phyloP scores from a whole-genome alignment of 305 asterid genomes.

The Rubia balearica region DNA sequence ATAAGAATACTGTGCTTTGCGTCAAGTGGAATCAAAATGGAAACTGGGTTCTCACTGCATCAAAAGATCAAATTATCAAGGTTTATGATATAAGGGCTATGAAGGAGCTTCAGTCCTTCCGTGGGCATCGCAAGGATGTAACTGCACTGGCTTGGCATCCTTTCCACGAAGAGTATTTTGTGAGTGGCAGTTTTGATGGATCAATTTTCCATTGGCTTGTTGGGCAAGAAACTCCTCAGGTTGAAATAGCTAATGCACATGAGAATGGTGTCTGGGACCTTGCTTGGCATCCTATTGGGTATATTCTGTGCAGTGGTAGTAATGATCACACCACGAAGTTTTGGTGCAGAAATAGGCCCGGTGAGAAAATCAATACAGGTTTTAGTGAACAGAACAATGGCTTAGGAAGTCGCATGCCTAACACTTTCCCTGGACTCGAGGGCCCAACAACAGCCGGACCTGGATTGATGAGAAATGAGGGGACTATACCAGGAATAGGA shows the following conservation, averaged over 20 bases:
- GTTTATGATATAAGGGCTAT: conserved; percentile 97
- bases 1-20: conserved; percentile 87
- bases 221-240: conserved; percentile 96
- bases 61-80: conserved; percentile 97
- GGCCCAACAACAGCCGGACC: conserved; percentile 74
- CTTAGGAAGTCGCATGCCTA: conserved; percentile 48
- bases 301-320: conserved; percentile 98
- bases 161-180: conserved; percentile 94
- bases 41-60: conserved; percentile 93
- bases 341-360: conserved; percentile 99
- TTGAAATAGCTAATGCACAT: conserved; percentile 87
- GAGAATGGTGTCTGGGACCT: conserved; percentile 99
- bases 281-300: conserved; percentile 99
- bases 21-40: conserved; percentile 98
- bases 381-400: conserved; percentile 58
- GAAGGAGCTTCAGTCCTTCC: conserved; percentile 97
- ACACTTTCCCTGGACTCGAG: conserved; percentile 60
- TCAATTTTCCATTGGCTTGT: conserved; percentile 97
- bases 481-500: conserved; percentile 97
- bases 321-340: conserved; percentile 93
- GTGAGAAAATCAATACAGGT: conserved; percentile 66
- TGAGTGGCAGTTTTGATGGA: conserved; percentile 97
- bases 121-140: conserved; percentile 93
- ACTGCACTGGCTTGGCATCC: conserved; percentile 99
- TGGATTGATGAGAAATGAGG: conserved; percentile 79